A percentile compares a stretch with the other conserved stretches of the same genome.
These are phyloP conservation scores for Xanthoparmelia taractica DNA, from an alignment of 495 filamentous ascomycete genomes.

Conservation along the genomic window DNA sequence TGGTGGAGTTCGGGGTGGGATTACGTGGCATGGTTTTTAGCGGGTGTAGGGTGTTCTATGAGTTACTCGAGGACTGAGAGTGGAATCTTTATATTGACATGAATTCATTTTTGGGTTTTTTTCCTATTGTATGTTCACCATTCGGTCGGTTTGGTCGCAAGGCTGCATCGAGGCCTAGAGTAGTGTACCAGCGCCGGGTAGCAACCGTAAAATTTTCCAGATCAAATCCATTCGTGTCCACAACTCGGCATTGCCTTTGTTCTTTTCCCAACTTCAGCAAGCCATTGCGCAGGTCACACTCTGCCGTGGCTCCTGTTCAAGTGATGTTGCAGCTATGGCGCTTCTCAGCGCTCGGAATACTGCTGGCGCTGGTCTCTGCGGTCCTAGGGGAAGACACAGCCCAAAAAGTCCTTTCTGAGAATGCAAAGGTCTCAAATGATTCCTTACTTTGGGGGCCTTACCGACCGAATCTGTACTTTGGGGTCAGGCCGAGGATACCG, in stretches of 20 bases:
- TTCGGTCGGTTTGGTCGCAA: too few relatives aligned
- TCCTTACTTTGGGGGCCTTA: conserved; percentile 96
- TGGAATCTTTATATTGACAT: background rate
- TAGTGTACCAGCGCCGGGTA: conserved; percentile 10
- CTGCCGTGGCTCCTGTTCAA: too few relatives aligned
- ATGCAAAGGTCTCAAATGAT: conserved; percentile 58
- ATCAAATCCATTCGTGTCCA: background rate
- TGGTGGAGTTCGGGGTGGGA: background rate
- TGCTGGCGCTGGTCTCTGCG: conserved; percentile 4
- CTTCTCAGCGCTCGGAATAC: conserved; percentile 7
- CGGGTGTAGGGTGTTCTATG: background rate
- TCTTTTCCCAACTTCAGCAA: background rate
- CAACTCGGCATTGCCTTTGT: background rate
- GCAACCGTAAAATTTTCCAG: background rate
- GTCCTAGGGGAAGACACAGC: conserved; percentile 8
- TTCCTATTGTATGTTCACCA: too few relatives aligned
- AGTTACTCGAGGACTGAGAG: background rate
- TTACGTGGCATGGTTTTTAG: background rate
- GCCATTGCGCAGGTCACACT: background rate
- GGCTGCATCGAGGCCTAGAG: too few relatives aligned
- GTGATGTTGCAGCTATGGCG: conserved; percentile 12
- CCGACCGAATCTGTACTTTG: conserved; percentile 92
- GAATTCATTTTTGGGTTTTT: background rate
- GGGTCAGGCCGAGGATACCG: conserved; percentile 77
- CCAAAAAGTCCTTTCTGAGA: conserved; percentile 27